phyloP scores from a whole-genome alignment of 2,329 filamentous ascomycete species.

The Beauveria caledonica region DNA sequence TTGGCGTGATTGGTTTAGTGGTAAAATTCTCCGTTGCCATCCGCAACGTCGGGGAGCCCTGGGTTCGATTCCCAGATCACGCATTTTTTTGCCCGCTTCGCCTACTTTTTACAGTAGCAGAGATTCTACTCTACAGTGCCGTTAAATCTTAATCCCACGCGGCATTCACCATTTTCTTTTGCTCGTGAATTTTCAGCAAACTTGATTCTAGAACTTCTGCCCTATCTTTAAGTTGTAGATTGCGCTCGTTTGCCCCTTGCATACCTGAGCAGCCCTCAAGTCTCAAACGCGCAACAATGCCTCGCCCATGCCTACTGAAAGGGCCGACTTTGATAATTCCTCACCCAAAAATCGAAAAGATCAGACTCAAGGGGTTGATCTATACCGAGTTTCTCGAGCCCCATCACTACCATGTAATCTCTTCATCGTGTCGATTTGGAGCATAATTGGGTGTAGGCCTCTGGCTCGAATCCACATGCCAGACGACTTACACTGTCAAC shows the following conservation, averaged over 20 bases:
- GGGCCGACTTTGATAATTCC: neutral
- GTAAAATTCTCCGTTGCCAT: conserved; percentile 12
- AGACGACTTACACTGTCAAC: conserved; percentile 8
- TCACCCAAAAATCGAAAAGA: neutral
- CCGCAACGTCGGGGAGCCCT: conserved; percentile 12
- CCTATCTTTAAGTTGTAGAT: neutral
- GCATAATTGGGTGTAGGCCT: neutral
- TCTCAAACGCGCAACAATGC: neutral
- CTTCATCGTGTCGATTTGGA: neutral
- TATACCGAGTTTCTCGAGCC: neutral
- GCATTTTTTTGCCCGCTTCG: neutral
- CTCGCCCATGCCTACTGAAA: neutral
- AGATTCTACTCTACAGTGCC: too few species aligned
- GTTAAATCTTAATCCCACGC: too few species aligned
- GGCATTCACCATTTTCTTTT: too few species aligned
- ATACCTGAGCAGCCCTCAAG: neutral
- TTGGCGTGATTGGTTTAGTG: conserved; percentile 11
- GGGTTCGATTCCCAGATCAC: conserved; percentile 12
- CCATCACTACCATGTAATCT: neutral
- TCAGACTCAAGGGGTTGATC: neutral
- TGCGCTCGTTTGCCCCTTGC: neutral
- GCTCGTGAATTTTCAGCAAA: too few species aligned
- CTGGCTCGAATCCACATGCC: conserved; percentile 2
- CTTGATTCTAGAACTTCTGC: too few species aligned
- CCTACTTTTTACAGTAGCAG: too few species aligned